Evolutionary conservation across 2,329 filamentous ascomycete genomes (phyloP), one percentile per base, ranked within the genome.

Genomic region (Trichocomaceae sp.): DNA sequence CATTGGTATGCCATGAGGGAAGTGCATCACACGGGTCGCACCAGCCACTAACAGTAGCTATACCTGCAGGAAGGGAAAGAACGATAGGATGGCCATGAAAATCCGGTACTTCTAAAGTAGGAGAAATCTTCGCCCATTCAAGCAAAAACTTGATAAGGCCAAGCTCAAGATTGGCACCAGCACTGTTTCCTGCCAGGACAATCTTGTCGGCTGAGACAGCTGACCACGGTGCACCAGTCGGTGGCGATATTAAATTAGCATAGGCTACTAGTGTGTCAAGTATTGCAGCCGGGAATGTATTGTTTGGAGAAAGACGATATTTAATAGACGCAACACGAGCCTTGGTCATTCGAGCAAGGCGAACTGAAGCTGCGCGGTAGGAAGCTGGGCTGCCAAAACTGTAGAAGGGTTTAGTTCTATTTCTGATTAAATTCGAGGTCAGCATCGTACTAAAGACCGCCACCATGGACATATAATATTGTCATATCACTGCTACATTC

Each of bases 181-280:
- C 37, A 48, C 52, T 54, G 39, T 54, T 54, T 22, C 52, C 52
- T 31, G 52, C 45, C 7, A 54, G 17, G 17, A 49, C 52, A 15
- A 54, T 54, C 15, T 29, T 35, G 19, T 49, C 45, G 2, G 52
- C 52, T 42, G 52, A 33, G n/a, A 54, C 52, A 48, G 45, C 52
- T 1, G 52, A 54, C 52, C 52, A 54, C 9, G 45, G 23, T 33
- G 52, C 52, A 13, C 52, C 52, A 29, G 45, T 17, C 29, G 52
- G 52, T 7, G 52, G 51, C 7, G 37, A 29, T 12, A 54, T 54
- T 19, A 54, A 48, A 37, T 17, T 50, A 4, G 52, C 52, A 35
- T 55, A 55, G 1, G 52, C 52, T 3, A 54, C n/a, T 15, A 54
- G n/a, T 8, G 31, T 55, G 47, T 55, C 52, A 3, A 55, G 52